Base-by-base conservation (phyloP, 2,329 filamentous ascomycete genomes). In the Waltergamsia citrina region DNA sequence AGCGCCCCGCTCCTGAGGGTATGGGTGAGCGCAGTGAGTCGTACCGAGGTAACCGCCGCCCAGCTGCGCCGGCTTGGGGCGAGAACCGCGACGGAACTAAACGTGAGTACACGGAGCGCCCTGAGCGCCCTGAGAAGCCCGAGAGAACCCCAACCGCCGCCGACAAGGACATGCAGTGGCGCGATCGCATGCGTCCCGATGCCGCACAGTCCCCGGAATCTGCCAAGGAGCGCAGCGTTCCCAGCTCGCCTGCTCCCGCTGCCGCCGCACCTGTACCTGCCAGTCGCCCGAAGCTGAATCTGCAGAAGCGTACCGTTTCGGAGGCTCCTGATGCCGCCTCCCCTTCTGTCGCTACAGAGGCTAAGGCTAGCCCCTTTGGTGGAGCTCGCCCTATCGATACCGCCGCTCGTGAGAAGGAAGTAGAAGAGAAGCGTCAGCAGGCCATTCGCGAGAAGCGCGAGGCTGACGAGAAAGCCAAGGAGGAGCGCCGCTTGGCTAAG, bases 331-430 rank as follows among this genome's bases (percentile, higher is more conserved):
- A 74, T 40, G 50, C 61, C 8, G 43, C 62, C 22, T 63, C 71
- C 4, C 54, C 78, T 17, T 66, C 77, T 8, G 49, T 59, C n/a
- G 48, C 64, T 14, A 53, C 62, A 20, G 82, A 92, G 49, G 67
- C 84, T 27, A 96, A 95, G 67, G 74, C 87, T 18, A 96, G 82
- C 58, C 87, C 87, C 26, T 98, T 98, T 54, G 92, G 92, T 49
- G 88, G 84, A 40, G 92, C 92, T 37, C 80, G 83, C 41, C 92
- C 92, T 36, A 94, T 96, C 48, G 88, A 98, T 60, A 96, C 90
- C 30, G 84, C 85, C 29, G 74, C 87, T 11, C 80, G 85, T 44
- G 90, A 96, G 65, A 81, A 80, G 48, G 81, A 93, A 57, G 78
- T 98, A 38, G 90, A 93, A 50, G 86, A 94, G 63, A 94, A 86